Percentiles rank a stretch among this genome's conserved stretches.
Evolutionary conservation across 768 basidiomycete species (phyloP).

Genomic region (Pisolithus tinctorius): DNA sequence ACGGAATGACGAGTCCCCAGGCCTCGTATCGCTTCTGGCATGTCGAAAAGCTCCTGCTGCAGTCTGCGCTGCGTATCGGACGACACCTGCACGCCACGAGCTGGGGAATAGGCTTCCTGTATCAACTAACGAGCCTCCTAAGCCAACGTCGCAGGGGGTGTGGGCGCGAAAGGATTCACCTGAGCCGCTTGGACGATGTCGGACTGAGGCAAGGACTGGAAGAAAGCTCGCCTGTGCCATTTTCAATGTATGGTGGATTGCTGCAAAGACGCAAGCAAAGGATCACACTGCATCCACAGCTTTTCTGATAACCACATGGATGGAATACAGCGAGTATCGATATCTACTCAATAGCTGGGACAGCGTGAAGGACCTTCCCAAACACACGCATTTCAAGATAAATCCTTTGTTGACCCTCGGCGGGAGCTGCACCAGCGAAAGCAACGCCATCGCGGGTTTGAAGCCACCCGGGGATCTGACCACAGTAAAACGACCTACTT

Average conservation of each 20-base stretch:
- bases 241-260: not conserved
- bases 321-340: too few species aligned
- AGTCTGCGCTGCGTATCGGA: constrained; percentile 56
- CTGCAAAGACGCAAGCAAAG: not conserved
- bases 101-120: constrained; percentile 56
- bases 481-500: constrained; percentile 8
- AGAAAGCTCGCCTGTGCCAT: constrained; percentile 36
- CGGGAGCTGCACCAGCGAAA: constrained; percentile 8
- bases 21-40: constrained; percentile 73
- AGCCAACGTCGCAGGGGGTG: constrained; percentile 10
- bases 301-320: too few species aligned
- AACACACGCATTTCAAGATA: not conserved
- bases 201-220: constrained; percentile 41
- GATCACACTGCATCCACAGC: not conserved
- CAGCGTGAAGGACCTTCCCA: not conserved
- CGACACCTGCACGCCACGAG: constrained; percentile 34
- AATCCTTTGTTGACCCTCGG: not conserved
- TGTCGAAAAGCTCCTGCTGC: constrained; percentile 69
- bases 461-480: constrained; percentile 4
- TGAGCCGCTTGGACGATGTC: constrained; percentile 55
- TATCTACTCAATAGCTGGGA: not conserved
- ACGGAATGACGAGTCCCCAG: constrained; percentile 78
- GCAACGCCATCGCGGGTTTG: constrained; percentile 19
- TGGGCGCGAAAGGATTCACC: constrained; percentile 32
- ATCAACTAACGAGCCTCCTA: constrained; percentile 46